These are phyloP conservation scores for Diplotaxis tenuifolia DNA, from an alignment of 345 rosid genomes.

Conservation along the genomic window DNA sequence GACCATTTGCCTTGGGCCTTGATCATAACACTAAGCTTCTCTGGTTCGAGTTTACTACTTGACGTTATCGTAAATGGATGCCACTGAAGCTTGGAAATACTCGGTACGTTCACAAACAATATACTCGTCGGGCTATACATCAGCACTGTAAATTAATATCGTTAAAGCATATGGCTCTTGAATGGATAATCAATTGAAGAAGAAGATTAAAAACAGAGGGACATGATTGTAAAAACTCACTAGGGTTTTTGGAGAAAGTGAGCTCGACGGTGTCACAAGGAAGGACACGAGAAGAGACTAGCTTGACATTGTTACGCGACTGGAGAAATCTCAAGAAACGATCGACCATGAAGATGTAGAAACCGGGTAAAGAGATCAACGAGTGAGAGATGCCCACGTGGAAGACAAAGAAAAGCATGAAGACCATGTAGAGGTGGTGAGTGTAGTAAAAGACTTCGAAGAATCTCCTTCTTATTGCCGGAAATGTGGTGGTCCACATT, in stretches of 20 bases:
- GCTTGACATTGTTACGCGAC: slow-evolving; percentile 45
- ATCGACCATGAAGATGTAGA: slow-evolving; percentile 73
- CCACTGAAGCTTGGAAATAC: slow-evolving; percentile 82
- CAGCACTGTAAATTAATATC: slow-evolving; percentile 45
- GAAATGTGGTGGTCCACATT: slow-evolving; percentile 63
- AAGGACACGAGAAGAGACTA: slow-evolving; percentile 60
- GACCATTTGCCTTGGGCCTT: slow-evolving; percentile 83
- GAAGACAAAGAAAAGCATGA: slow-evolving; percentile 60
- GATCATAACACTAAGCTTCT: slow-evolving; percentile 57
- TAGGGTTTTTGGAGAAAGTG: slow-evolving; percentile 61
- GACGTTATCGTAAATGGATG: slow-evolving; percentile 87
- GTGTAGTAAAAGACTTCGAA: slow-evolving; percentile 82
- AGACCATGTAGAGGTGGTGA: slow-evolving; percentile 66
- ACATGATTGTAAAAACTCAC: slow-evolving; percentile 32
- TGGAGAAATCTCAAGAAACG: slow-evolving; percentile 74
- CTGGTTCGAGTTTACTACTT: slow-evolving; percentile 65
- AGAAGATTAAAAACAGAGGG: not conserved
- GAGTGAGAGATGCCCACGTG: slow-evolving; percentile 60
- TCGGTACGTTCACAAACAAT: slow-evolving; percentile 68
- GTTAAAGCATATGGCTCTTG: not conserved
- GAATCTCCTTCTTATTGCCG: slow-evolving; percentile 48
- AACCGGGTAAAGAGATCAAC: slow-evolving; percentile 66
- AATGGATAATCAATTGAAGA: not conserved
- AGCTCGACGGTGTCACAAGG: slow-evolving; percentile 64
- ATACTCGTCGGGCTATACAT: slow-evolving; percentile 63